Evolutionary conservation across 495 filamentous ascomycete species (phyloP), one percentile per base, ranked within the genome.

Genomic region (Thermochaetoides thermophila): DNA sequence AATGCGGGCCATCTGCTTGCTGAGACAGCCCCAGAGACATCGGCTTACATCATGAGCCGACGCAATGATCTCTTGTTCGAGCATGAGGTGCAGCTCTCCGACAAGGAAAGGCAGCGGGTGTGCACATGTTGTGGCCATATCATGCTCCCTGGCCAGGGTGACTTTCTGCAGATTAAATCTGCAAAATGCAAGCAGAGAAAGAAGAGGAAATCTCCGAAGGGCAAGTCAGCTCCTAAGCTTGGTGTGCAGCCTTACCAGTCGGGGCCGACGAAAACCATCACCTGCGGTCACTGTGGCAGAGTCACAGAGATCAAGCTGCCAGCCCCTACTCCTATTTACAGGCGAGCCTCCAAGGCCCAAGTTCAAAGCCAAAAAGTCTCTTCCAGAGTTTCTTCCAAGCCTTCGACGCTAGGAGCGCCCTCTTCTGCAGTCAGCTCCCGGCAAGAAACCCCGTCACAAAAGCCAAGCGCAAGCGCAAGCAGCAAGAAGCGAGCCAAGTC

Each of bases 401-500:
- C 16, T 17, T 32, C n/a, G 25, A 24, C 12, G 10, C 17, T 18
- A 5, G 30, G 16, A 25, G 16, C 14, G 17, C 21, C 21, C 6
- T 6, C 6, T 24, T 6, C 11, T 6, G 21, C 21, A 24, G 21
- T 24, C 21, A 24, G 21, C 21, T 24, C 21, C 14, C 30, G 16
- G n/a, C 37, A 34, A 14, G 30, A 32, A 21, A 14, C 15, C 7
- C 17, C 31, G 7, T 23, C 44, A 1, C 38, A 41, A 10, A 52
- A 46, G 18, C 7, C 37, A n/a, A 51, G 33, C 18, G 50, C 61
- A 23, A 66, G 58, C 43, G 56, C 62, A 4, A 68, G 47, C 51
- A 69, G 61, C 48, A 68, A 64, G 38, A 69, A 69, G 53, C 50
- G 66, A 31, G 58, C 65, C 9, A 71, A 68, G 45, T 60, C 52